phyloP scores from a whole-genome alignment of 345 rosid genomes.

The Excoecaria cochinchinensis region DNA sequence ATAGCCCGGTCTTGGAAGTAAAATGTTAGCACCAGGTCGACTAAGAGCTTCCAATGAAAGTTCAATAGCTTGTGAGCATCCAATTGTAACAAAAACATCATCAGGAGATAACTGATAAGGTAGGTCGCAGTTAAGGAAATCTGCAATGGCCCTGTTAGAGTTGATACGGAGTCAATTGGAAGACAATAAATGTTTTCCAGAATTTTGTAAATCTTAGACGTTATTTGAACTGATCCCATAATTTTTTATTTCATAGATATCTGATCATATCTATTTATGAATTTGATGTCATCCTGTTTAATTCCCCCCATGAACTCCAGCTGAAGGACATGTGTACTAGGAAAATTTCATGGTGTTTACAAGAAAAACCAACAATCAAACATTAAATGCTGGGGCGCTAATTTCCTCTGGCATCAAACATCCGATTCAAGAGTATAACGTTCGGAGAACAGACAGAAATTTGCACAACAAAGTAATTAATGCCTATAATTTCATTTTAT shows the following conservation, averaged over 20 bases:
- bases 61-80: slow-evolving; percentile 60
- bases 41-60: slow-evolving; percentile 40
- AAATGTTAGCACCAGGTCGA: slow-evolving; percentile 51
- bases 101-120: slow-evolving; percentile 53
- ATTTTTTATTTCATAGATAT: too few relatives aligned
- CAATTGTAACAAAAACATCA: slow-evolving; percentile 47
- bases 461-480: too few relatives aligned
- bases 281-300: too few relatives aligned
- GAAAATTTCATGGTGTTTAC: too few relatives aligned
- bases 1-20: slow-evolving; percentile 45
- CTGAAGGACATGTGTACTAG: too few relatives aligned
- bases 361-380: slow-evolving; percentile 5
- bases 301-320: too few relatives aligned
- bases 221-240: background rate
- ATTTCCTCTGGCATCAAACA: too few relatives aligned
- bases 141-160: slow-evolving; percentile 50
- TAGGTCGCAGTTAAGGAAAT: slow-evolving; percentile 43
- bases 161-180: background rate
- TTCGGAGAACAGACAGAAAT: too few relatives aligned
- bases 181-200: background rate
- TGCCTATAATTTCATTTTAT: too few relatives aligned
- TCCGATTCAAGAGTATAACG: too few relatives aligned
- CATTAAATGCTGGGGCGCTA: too few relatives aligned
- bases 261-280: too few relatives aligned
- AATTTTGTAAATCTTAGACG: background rate